Conservation (phyloP, 2,329 filamentous ascomycete species). For the Colletotrichum plurivorum region DNA sequence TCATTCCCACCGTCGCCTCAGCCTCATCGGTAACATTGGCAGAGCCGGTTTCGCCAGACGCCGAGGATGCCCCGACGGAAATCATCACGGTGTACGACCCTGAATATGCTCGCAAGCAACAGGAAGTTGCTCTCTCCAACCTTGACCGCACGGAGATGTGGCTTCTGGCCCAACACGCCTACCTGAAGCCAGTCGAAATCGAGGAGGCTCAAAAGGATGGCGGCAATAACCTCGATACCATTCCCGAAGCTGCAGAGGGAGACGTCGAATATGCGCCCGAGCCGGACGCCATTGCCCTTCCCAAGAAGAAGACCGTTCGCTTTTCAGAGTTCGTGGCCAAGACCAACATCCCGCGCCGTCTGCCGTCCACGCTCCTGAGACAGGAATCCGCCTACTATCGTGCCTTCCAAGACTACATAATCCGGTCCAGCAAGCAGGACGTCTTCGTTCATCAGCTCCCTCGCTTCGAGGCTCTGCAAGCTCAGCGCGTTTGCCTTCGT, state of each 20-base stretch:
- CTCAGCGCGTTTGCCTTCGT: conserved; percentile 81
- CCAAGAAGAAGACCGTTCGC: conserved; percentile 80
- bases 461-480: conserved; percentile 90
- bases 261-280: conserved; percentile 48
- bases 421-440: conserved; percentile 77
- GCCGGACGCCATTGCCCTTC: conserved; percentile 44
- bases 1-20: conserved; percentile 45
- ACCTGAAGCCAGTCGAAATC: conserved; percentile 77
- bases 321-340: conserved; percentile 72
- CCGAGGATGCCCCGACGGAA: conserved; percentile 73
- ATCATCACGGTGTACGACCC: conserved; percentile 81
- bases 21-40: conserved; percentile 49
- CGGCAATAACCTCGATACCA: conserved; percentile 50
- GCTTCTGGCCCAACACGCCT: conserved; percentile 85
- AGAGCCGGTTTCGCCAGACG: conserved; percentile 58
- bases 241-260: conserved; percentile 52
- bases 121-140: conserved; percentile 78
- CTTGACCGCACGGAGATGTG: conserved; percentile 88
- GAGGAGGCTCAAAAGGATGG: conserved; percentile 47
- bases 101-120: conserved; percentile 80
- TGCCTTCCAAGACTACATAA: conserved; percentile 83
- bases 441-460: conserved; percentile 87
- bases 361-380: conserved; percentile 67
- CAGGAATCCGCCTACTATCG: conserved; percentile 88
- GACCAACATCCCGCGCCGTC: conserved; percentile 61